Evolutionary conservation across 495 filamentous ascomycete species (phyloP).

Genomic region (Astrothelium macrocarpum): DNA sequence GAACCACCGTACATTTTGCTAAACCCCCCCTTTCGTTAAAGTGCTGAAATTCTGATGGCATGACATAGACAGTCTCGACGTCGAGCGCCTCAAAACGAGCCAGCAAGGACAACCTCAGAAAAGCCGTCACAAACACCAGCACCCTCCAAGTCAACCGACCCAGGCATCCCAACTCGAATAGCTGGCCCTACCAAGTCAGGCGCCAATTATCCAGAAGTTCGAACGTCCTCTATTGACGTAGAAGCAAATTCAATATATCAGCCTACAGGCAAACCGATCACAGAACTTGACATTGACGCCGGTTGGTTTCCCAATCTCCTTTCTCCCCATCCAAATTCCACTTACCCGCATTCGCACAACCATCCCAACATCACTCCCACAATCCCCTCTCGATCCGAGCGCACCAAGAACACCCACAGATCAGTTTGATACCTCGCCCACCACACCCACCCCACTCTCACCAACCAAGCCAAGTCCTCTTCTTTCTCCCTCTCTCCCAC

Average conservation of each 20-base stretch:
- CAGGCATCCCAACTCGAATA: slow-evolving; percentile 28
- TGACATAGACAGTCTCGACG: slow-evolving; percentile 5
- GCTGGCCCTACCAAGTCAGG: slow-evolving; percentile 37
- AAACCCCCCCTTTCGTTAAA: slow-evolving; percentile 22
- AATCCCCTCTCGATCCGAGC: no score
- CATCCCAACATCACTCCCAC: no score
- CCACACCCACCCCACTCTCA: slow-evolving; percentile 9
- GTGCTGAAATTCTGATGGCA: not conserved
- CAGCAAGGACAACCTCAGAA: slow-evolving; percentile 17
- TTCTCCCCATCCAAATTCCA: not conserved
- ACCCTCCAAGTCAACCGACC: slow-evolving; percentile 34
- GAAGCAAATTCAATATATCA: slow-evolving; percentile 57
- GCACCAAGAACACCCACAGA: no score
- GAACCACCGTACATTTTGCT: slow-evolving; percentile 50
- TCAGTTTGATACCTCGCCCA: no score
- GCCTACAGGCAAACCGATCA: slow-evolving; percentile 37
- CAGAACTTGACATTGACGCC: slow-evolving; percentile 58
- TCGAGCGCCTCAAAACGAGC: slow-evolving; percentile 29
- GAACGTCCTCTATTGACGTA: slow-evolving; percentile 73
- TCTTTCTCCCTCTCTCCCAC: not conserved
- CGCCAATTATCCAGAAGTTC: slow-evolving; percentile 52
- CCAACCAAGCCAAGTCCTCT: not conserved
- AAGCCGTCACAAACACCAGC: slow-evolving; percentile 18
- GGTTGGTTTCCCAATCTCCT: not conserved
- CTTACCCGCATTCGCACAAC: not conserved